These are phyloP conservation scores for Aspergillus transmontanensis DNA, from an alignment of 2,329 filamentous ascomycete species.

Conservation along the genomic window DNA sequence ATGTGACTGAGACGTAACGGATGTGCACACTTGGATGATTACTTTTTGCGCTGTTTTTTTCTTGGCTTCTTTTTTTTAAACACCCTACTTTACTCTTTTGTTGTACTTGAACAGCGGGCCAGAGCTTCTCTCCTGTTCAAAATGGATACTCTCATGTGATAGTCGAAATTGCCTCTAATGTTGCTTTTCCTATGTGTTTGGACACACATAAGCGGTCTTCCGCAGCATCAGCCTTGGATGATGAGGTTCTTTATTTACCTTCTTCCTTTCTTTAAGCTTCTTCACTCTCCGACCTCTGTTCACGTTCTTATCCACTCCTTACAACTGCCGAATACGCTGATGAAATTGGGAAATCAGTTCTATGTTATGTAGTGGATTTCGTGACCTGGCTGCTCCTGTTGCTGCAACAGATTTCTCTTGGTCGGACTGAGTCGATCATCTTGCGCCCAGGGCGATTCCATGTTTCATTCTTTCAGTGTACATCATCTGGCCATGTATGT, in stretches of 20 bases:
- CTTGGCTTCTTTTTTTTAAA: constrained; percentile 1
- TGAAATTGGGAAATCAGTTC: not conserved
- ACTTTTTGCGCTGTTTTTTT: constrained; percentile 17
- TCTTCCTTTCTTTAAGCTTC: not conserved
- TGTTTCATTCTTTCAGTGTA: not conserved
- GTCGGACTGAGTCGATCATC: not conserved
- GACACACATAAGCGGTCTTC: not conserved
- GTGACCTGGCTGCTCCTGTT: not conserved
- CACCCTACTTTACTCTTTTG: not conserved
- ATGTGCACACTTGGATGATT: constrained; percentile 30
- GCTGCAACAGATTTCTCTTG: not conserved
- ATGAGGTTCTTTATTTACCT: not conserved
- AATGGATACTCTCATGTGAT: constrained; percentile 1
- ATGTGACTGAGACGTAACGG: constrained; percentile 39
- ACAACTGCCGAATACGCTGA: not conserved
- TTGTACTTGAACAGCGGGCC: constrained; percentile 8
- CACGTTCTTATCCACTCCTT: not conserved
- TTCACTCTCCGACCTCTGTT: not conserved
- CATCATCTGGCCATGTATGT: constrained; percentile 7
- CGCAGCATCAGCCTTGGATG: not conserved
- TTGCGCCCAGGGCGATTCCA: not conserved
- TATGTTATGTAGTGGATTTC: not conserved
- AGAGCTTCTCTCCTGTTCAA: not conserved
- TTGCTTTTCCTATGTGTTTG: constrained; percentile 3
- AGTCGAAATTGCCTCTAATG: constrained; percentile 9